Percentiles rank a stretch among this genome's conserved stretches.
These are phyloP conservation scores for Mortierella sp. DNA, from an alignment of 371 early-diverging fungal genomes.

Conservation along the genomic window DNA sequence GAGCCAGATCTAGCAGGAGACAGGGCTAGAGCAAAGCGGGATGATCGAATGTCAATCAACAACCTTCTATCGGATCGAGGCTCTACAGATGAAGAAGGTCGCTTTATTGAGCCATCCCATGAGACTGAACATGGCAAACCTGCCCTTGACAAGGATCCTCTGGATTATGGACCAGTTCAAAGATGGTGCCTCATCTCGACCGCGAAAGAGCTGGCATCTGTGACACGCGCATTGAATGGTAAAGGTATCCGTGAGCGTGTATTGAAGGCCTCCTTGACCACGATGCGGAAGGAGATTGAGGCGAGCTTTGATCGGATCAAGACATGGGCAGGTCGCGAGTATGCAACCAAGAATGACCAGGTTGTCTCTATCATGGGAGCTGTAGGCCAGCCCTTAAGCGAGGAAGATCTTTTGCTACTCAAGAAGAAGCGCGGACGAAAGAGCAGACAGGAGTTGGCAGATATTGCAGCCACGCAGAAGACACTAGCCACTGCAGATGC, in stretches of 20 bases:
- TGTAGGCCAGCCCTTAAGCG: constrained; percentile 36
- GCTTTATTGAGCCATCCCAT: neutral
- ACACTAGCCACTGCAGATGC: constrained; percentile 10
- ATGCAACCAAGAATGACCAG: constrained; percentile 18
- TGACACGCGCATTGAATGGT: constrained; percentile 42
- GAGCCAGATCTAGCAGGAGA: constrained; percentile 36
- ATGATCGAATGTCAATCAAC: constrained; percentile 37
- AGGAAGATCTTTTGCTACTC: constrained; percentile 24
- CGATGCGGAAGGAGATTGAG: constrained; percentile 48
- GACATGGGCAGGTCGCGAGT: constrained; percentile 33
- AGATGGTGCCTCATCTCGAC: constrained; percentile 50
- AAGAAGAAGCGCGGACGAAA: constrained; percentile 48
- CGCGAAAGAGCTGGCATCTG: constrained; percentile 40
- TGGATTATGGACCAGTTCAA: constrained; percentile 47
- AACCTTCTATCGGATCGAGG: constrained; percentile 17
- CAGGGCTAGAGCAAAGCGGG: constrained; percentile 11
- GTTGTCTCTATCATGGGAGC: constrained; percentile 28
- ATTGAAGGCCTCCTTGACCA: constrained; percentile 34
- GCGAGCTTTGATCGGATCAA: constrained; percentile 29
- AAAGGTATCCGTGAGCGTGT: constrained; percentile 47
- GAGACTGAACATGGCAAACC: neutral
- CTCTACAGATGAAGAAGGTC: neutral
- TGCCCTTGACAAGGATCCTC: constrained; percentile 21
- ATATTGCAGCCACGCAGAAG: constrained; percentile 44
- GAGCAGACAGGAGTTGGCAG: constrained; percentile 47